Conservation (phyloP, 345 rosid genomes). For the Melaleuca quinquenervia region DNA sequence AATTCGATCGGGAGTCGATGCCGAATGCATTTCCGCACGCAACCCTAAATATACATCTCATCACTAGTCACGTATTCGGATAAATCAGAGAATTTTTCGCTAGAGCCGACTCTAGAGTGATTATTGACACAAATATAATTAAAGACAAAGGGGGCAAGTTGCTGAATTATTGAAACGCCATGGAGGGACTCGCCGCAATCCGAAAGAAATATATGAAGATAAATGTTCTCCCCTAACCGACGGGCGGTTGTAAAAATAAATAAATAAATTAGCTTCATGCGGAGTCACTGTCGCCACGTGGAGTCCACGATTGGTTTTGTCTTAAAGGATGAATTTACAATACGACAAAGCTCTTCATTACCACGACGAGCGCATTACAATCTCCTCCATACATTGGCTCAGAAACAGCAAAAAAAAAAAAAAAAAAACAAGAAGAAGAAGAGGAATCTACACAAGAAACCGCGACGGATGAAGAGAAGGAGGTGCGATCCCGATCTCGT, state of each 20-base stretch:
- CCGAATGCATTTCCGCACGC: neutral
- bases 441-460: neutral
- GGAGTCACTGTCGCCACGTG: neutral
- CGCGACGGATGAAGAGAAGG: neutral
- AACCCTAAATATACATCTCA: neutral
- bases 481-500: neutral
- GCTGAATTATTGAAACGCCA: neutral
- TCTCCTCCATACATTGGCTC: neutral
- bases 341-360: neutral
- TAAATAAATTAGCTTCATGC: neutral
- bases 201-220: neutral
- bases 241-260: neutral
- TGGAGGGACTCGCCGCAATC: neutral
- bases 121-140: neutral
- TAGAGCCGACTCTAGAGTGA: fast-evolving
- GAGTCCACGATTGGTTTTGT: neutral
- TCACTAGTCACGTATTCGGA: neutral
- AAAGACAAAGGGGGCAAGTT: neutral
- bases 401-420: neutral
- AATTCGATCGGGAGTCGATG: neutral
- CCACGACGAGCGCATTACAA: neutral
- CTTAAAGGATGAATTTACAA: neutral
- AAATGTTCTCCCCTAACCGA: neutral
- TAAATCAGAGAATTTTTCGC: neutral
- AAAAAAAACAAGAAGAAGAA: neutral